Evolutionary conservation across 2,329 filamentous ascomycete species (phyloP).

Genomic region (Microascus cirrosus): DNA sequence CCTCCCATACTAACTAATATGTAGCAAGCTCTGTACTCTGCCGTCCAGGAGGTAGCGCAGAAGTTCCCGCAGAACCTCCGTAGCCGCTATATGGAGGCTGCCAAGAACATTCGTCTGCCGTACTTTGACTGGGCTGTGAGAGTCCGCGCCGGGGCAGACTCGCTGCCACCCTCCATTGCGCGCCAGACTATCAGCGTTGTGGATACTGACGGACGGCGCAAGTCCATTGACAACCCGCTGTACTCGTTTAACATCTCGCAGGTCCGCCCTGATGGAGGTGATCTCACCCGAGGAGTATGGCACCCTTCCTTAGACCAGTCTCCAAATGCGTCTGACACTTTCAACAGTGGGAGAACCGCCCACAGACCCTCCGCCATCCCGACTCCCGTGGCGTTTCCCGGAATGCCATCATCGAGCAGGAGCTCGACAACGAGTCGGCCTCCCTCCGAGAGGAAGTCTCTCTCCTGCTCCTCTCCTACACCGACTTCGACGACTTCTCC

Average conservation of each 20-base stretch:
- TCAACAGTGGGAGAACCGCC: neutral
- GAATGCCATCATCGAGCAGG: conserved; percentile 12
- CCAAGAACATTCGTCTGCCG: conserved; percentile 17
- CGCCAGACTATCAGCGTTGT: conserved; percentile 11
- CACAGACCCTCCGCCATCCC: conserved; percentile 12
- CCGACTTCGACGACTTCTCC: conserved; percentile 9
- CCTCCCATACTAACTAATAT: neutral
- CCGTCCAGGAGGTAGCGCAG: conserved; percentile 12
- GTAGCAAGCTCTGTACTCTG: conserved; percentile 14
- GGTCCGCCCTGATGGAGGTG: neutral
- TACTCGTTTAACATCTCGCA: conserved; percentile 12
- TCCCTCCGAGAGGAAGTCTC: conserved; percentile 11
- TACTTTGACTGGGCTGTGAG: conserved; percentile 23
- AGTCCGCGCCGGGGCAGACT: conserved; percentile 1
- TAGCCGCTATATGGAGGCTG: conserved; percentile 14
- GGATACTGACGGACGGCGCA: conserved; percentile 11
- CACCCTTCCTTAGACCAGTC: neutral
- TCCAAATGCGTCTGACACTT: neutral
- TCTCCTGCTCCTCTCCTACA: conserved; percentile 1
- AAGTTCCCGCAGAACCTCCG: conserved; percentile 11
- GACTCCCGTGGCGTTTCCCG: conserved; percentile 11
- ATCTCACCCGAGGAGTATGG: neutral
- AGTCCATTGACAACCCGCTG: conserved; percentile 15
- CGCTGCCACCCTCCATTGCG: conserved; percentile 11
- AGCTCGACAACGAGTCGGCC: conserved; percentile 14